Conservation (phyloP, 768 basidiomycete genomes). For the Agrocybe praecox region DNA sequence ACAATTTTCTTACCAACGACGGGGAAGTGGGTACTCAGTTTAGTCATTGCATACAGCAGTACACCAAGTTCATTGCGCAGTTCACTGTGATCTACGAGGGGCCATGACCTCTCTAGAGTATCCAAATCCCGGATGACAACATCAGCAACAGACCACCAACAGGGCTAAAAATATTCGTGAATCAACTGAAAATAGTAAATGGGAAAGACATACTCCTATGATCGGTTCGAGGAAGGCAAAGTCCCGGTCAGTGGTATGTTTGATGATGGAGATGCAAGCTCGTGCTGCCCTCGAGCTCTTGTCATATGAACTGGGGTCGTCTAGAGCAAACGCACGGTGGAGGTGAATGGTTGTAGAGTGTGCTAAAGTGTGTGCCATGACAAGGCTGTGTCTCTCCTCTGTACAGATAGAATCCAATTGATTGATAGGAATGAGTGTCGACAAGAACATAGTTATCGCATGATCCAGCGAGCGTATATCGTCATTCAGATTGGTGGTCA, state of each 20-base stretch:
- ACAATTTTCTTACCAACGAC: constrained; percentile 42
- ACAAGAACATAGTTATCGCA: constrained; percentile 61
- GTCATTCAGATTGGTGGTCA: constrained; percentile 51
- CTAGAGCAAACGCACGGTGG: constrained; percentile 60
- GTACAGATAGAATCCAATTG: constrained; percentile 58
- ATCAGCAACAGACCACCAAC: constrained; percentile 73
- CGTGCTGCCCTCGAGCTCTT: constrained; percentile 70
- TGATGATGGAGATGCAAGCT: constrained; percentile 59
- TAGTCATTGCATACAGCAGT: constrained; percentile 66
- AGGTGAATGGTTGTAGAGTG: constrained; percentile 69
- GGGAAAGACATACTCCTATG: constrained; percentile 11
- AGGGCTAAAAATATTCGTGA: constrained; percentile 45
- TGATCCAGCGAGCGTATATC: constrained; percentile 66
- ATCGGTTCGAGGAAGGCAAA: constrained; percentile 78
- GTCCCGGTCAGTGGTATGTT: constrained; percentile 64
- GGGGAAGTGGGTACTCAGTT: constrained; percentile 61
- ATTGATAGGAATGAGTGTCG: constrained; percentile 65
- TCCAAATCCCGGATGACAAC: constrained; percentile 69
- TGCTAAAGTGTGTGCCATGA: constrained; percentile 65
- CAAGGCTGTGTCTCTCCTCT: constrained; percentile 60
- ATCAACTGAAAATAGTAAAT: neutral
- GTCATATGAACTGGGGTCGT: constrained; percentile 61
- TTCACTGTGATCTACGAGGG: constrained; percentile 56
- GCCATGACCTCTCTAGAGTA: constrained; percentile 64
- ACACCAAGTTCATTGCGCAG: constrained; percentile 62